Base-by-base conservation (phyloP, 495 filamentous ascomycete species). In the Pyronema omphalodes region DNA sequence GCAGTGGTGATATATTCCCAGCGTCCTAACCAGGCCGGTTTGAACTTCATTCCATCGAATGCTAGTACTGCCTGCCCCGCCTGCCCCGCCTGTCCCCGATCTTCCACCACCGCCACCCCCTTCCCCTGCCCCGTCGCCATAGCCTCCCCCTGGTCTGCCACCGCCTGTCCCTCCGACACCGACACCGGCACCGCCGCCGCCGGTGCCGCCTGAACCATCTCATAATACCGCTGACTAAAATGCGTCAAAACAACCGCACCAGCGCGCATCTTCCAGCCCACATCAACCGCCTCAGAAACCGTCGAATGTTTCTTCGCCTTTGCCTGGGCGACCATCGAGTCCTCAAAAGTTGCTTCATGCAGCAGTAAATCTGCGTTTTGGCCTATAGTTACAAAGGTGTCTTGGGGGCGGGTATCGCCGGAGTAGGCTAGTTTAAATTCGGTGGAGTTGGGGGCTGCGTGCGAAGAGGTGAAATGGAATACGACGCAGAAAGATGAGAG, bases 341-440 rank as follows among this genome's bases (percentile, higher is more conserved):
- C 82, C 36, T 88, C 83, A 60, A 98, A 98, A 0, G 91, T 98
- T 54, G 88, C 88, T 73, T 98, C 91, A 71, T 98, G 91, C 47
- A 98, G 77, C 1, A 94, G 73, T 3, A 98, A 70, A 4, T 86
- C 91, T 0, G 83, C 80, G 17, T 76, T 82, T 11, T 69, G 66
- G 17, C 85, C 89, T 44, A 93, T 83, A 11, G 61, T 45, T 6
- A 76, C 77, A 56, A 96, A 95, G 0, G 64, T 57, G 0, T 68
- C 54, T 5, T 78, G 85, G 0, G 91, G 91, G 3, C 91, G 74
- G 62, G 88, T 94, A 67, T 98, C 91, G 47, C 91, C 91, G 7
- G 84, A 89, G 67, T 93, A 98, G 47, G 86, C 83, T 54, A 91
- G 74, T 64, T 89, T 93, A 67, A 98, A 84, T 3, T 82, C 75